Conservation (phyloP, 176 grass and related monocot genomes). For the Oryza glumipatula region DNA sequence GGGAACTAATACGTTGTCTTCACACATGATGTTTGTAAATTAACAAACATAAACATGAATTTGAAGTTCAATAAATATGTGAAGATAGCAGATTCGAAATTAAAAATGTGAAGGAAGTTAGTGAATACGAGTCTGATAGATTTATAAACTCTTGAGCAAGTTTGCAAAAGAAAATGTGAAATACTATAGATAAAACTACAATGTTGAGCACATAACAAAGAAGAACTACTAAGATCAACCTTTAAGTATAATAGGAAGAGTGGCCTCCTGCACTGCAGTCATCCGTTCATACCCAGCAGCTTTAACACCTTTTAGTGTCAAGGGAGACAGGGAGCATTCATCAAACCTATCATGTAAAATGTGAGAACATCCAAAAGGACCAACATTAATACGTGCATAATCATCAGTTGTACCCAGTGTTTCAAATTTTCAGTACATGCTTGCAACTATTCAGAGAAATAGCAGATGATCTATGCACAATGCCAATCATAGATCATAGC, state of each 20-base stretch:
- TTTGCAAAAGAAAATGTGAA: not conserved
- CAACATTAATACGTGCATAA: not conserved
- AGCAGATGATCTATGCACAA: not conserved
- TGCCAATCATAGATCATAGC: not conserved
- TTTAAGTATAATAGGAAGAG: constrained; percentile 91
- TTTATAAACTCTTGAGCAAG: not conserved
- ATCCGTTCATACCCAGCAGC: constrained; percentile 86
- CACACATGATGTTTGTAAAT: constrained; percentile 6
- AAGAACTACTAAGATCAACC: constrained; percentile 41
- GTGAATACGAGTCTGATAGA: not conserved
- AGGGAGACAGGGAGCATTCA: constrained; percentile 72
- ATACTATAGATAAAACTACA: constrained; percentile 14
- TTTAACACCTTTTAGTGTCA: constrained; percentile 95
- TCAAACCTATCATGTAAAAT: constrained; percentile 69
- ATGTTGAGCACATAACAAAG: constrained; percentile 30
- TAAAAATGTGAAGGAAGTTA: constrained; percentile 1
- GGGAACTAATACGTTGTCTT: not conserved
- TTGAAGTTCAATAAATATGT: constrained; percentile 13
- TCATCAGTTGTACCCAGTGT: not conserved
- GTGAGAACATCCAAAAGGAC: constrained; percentile 24
- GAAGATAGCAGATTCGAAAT: not conserved
- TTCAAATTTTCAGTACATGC: not conserved
- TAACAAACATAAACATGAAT: constrained; percentile 11
- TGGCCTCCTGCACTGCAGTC: constrained; percentile 95
- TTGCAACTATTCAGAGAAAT: constrained; percentile 23